Evolutionary conservation across 129 eudicot species (phyloP), one percentile per base, ranked within the genome.

Genomic region (Pseudognaphalium luteoalbum): DNA sequence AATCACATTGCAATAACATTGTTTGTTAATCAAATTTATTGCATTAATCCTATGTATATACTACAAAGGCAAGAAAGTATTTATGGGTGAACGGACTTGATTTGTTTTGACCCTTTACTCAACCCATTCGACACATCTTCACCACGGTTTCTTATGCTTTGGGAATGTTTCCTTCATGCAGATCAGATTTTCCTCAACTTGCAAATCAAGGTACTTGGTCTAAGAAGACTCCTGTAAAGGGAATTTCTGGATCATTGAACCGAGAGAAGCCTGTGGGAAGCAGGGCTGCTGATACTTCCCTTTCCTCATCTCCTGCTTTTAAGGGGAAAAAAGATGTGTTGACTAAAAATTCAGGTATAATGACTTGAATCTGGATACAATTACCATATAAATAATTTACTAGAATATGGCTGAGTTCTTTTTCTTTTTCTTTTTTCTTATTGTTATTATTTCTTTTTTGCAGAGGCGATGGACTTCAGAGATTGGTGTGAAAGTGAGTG

Each of bases 401-500:
- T 39, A 15, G 7, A 62, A 37, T 64, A 22, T 66, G 22, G 29
- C n/a, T 75, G 28, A 25, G 28, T 25, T 25, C 1, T 25, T 25
- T 25, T 25, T 25, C 28, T 25, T 25, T 1, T 25, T 25, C 1
- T 25, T 25, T 25, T 25, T 25, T 25, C 1, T 25, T 25, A 0
- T 25, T 25, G 0, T 25, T 25, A 0, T 25, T 25, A 0, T 25
- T 25, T 25, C 1, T 25, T 32, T 59, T 34, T 41, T 84, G 79
- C 88, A 94, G 99, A 94, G 79, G 99, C 99, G 5, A 68, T 80
- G 85, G 99, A 89, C 77, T 94, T 94, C 80, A 87, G 90, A 83
- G 88, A 91, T 32, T 94, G 99, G 99, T 94, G 99, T 37, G 89
- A 91, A 81, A 89, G 83, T 78, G 99, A 94, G 76, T 89, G 90